Base-by-base conservation (phyloP, 2,329 filamentous ascomycete genomes). In the Colletotrichum sojae region DNA sequence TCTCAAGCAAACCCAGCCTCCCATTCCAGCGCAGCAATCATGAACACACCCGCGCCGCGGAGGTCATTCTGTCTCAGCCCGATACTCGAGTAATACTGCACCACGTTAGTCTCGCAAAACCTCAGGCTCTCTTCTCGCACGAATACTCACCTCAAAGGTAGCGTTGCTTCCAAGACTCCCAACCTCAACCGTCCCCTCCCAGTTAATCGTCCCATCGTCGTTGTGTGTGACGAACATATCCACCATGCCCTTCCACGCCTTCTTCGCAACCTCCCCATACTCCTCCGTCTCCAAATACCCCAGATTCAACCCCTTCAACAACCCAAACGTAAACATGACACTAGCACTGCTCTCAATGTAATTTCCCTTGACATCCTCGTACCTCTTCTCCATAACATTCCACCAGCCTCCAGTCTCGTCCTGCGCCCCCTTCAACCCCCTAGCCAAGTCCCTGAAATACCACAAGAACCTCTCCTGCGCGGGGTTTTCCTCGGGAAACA, bases 291-390 rank as follows among this genome's bases (percentile, higher is more conserved):
- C 71, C 6, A 80, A 52, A n/a, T 76, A 70, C 1, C 78, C 78
- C 2, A 72, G 70, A n/a, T 74, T 73, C 0, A 79, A 36, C 5
- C 76, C 88, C 70, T 83, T 84, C 12, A 89, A 75, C 70, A 87
- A 76, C 0, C 85, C 83, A 63, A 86, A 88, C 0, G 83, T 81
- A 71, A 89, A 90, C 84, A 90, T 87, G 3, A 86, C 87, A 2
- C 85, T 86, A 6, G 83, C 88, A 25, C 86, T 88, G 40, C 85
- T 87, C 78, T 91, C 87, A 55, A 90, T 85, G 75, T 87, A 90
- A 75, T 91, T 90, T 4, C 86, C 86, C 55, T 82, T 71, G 51
- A 76, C 72, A 1, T 82, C 83, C 0, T 83, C 81, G 62, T 85
- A 84, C 27, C 81, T 76, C 64, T 83, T 80, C 71, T 83, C 83